These are phyloP conservation scores for Serendipita vermifera DNA, from an alignment of 768 basidiomycete species.

Conservation along the genomic window DNA sequence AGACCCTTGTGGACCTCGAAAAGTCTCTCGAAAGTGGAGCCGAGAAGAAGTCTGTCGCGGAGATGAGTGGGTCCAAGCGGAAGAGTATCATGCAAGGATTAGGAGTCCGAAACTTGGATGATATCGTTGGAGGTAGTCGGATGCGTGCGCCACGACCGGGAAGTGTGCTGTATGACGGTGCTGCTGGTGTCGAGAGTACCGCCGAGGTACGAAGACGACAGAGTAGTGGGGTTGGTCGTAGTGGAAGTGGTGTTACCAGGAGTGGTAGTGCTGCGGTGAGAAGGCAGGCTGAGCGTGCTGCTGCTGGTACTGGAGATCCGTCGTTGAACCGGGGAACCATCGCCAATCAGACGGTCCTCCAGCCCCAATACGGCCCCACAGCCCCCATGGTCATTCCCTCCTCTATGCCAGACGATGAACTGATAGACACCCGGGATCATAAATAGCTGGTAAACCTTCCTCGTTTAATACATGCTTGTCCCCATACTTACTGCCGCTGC, in stretches of 20 bases:
- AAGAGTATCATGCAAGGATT: neutral
- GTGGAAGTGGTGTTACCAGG: neutral
- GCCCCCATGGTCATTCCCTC: neutral
- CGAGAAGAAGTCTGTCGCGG: neutral
- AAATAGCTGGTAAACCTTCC: too few species aligned
- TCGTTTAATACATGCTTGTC: too few species aligned
- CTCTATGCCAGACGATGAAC: too few species aligned
- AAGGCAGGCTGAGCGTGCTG: neutral
- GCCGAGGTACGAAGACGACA: neutral
- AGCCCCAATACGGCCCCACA: neutral
- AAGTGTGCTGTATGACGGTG: neutral
- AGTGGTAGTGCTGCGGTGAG: neutral
- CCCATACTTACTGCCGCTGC: too few species aligned
- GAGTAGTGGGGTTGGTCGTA: neutral
- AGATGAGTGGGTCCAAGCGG: neutral
- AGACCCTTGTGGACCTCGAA: too few species aligned
- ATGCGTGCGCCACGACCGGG: neutral
- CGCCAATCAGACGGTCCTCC: neutral
- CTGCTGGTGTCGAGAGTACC: neutral
- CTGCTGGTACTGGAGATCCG: neutral
- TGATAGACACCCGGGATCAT: too few species aligned
- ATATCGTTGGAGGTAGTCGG: neutral
- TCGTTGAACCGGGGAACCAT: neutral
- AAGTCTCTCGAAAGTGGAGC: too few species aligned
- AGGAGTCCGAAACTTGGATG: neutral